A percentile compares a stretch with the other conserved stretches of the same genome.
Conservation (phyloP, 805 yeast species). For the Cyberlindnera americana region DNA sequence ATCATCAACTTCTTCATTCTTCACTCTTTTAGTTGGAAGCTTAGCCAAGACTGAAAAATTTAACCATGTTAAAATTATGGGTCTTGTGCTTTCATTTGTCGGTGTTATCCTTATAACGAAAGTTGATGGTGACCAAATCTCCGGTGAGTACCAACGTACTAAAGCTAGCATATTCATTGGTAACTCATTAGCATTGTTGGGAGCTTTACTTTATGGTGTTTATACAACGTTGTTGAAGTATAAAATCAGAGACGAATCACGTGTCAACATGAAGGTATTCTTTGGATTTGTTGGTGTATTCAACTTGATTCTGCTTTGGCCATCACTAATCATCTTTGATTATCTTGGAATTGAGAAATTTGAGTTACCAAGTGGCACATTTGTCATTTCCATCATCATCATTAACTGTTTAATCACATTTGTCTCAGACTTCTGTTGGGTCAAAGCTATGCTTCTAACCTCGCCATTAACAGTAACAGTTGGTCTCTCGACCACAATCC, state of each 20-base stretch:
- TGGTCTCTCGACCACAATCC: slow-evolving; percentile 89
- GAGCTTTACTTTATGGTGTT: slow-evolving; percentile 88
- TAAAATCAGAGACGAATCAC: slow-evolving; percentile 66
- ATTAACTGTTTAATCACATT: slow-evolving; percentile 76
- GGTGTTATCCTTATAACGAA: slow-evolving; percentile 82
- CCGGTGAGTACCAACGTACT: slow-evolving; percentile 23
- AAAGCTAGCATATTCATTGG: slow-evolving; percentile 50
- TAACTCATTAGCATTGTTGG: slow-evolving; percentile 71
- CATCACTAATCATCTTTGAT: slow-evolving; percentile 66
- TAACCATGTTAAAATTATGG: slow-evolving; percentile 59
- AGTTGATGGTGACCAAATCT: slow-evolving; percentile 41
- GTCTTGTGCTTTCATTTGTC: slow-evolving; percentile 64
- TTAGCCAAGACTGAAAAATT: slow-evolving; percentile 67
- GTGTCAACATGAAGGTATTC: slow-evolving; percentile 80
- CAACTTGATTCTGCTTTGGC: slow-evolving; percentile 77
- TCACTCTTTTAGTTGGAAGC: slow-evolving; percentile 82
- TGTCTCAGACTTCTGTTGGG: slow-evolving; percentile 92
- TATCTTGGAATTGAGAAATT: slow-evolving; percentile 62
- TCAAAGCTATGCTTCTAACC: slow-evolving; percentile 87
- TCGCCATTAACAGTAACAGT: slow-evolving; percentile 95
- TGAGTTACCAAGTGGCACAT: slow-evolving; percentile 57
- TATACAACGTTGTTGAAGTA: slow-evolving; percentile 82
- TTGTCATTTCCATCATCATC: slow-evolving; percentile 50
- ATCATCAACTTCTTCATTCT: slow-evolving; percentile 89
- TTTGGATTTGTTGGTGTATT: slow-evolving; percentile 94